Evolutionary conservation across 257 asterid genomes (phyloP).

Genomic region (Solanum piurae): DNA sequence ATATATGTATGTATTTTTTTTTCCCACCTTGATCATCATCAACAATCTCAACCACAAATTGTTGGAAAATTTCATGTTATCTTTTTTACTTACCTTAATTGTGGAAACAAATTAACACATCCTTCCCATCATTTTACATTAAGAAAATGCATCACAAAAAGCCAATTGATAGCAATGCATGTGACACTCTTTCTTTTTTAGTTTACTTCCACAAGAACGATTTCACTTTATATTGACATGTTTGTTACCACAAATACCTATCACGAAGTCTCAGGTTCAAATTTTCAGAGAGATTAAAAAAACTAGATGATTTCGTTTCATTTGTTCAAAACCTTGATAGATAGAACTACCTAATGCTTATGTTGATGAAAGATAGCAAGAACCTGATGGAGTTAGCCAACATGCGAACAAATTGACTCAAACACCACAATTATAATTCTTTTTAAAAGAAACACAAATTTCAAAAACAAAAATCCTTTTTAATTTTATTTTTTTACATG

Average conservation of each 20-base stretch:
- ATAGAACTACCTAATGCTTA: background rate
- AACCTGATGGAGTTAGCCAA: background rate
- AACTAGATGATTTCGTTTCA: too few species aligned
- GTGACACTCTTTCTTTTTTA: background rate
- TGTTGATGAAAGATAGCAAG: background rate
- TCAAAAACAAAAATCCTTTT: background rate
- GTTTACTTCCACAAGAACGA: background rate
- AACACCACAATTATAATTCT: background rate
- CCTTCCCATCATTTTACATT: background rate
- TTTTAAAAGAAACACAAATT: background rate
- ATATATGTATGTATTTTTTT: background rate
- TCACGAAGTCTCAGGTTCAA: background rate
- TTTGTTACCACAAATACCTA: background rate
- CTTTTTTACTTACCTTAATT: background rate
- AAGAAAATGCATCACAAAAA: background rate
- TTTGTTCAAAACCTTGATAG: background rate
- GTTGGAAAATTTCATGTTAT: background rate
- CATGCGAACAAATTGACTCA: background rate
- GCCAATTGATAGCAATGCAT: background rate
- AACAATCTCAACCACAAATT: slow-evolving; percentile 38
- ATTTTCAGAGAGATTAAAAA: background rate
- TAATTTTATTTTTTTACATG: background rate
- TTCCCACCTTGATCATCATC: slow-evolving; percentile 7
- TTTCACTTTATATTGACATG: background rate
- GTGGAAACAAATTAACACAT: background rate